A percentile compares a stretch with the other conserved stretches of the same genome.
phyloP scores from a whole-genome alignment of 225 moss, liverwort and hornwort species.

The Climacium dendroides region DNA sequence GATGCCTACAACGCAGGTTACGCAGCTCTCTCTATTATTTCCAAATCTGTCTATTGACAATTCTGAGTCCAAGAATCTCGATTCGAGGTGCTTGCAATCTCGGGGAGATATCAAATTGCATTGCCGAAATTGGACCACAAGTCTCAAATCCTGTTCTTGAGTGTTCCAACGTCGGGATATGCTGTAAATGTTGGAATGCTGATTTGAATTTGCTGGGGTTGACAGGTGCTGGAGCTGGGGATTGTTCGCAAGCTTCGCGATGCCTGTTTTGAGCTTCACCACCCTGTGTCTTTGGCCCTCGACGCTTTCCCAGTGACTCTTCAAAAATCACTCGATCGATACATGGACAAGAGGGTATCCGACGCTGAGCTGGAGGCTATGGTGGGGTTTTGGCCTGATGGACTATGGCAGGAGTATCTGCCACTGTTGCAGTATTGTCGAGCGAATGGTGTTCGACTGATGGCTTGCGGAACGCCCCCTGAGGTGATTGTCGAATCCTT shows the following conservation, averaged over 20 bases:
- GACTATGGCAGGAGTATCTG: slow-evolving; percentile 63
- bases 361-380: slow-evolving; percentile 42
- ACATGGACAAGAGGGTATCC: slow-evolving; percentile 52
- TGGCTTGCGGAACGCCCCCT: slow-evolving; percentile 76
- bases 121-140: neutral
- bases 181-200: neutral
- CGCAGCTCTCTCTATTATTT: neutral
- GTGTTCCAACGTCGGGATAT: neutral
- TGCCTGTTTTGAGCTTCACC: slow-evolving; percentile 58
- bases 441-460: slow-evolving; percentile 52
- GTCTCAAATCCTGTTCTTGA: neutral
- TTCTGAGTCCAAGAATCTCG: neutral
- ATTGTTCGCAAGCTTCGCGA: slow-evolving; percentile 56
- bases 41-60: neutral
- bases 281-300: slow-evolving; percentile 67
- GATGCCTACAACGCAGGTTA: neutral
- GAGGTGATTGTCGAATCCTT: slow-evolving; percentile 22
- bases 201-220: neutral
- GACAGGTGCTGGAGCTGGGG: slow-evolving; percentile 84
- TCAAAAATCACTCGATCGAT: slow-evolving; percentile 54
- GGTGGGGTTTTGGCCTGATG: slow-evolving; percentile 37
- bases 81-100: neutral
- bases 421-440: slow-evolving; percentile 75
- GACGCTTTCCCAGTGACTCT: slow-evolving; percentile 55
- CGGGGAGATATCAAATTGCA: neutral